phyloP scores from a whole-genome alignment of 129 eudicot genomes.

The Saussurea involucrata region DNA sequence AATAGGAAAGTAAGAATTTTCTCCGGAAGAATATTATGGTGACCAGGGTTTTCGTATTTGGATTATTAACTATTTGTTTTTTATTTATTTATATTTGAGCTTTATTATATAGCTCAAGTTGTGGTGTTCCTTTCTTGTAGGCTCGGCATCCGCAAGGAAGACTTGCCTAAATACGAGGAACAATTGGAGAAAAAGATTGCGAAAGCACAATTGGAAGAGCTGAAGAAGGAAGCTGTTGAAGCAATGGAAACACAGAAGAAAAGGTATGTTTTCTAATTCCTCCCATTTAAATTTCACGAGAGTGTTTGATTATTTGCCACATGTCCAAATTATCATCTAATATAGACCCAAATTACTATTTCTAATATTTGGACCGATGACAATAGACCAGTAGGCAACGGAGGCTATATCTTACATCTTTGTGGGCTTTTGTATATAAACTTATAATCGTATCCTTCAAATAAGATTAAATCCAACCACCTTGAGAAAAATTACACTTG shows the following conservation, averaged over 20 bases:
- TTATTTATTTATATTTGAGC: no score
- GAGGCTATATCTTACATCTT: no score
- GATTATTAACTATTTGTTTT: no score
- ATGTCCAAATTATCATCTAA: neutral
- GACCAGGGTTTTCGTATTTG: neutral
- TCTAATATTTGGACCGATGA: neutral
- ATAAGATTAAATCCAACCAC: neutral
- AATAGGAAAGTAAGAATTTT: neutral
- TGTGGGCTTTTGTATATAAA: no score
- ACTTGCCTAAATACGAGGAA: constrained; percentile 81
- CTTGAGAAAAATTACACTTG: neutral
- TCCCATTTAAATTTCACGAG: neutral
- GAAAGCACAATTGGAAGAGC: constrained; percentile 76
- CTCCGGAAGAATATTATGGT: neutral
- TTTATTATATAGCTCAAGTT: neutral
- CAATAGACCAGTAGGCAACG: neutral
- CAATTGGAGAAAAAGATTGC: constrained; percentile 78
- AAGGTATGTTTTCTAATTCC: constrained; percentile 34
- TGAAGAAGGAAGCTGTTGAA: constrained; percentile 70
- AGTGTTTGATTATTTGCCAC: neutral
- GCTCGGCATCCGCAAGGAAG: constrained; percentile 73
- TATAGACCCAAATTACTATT: neutral
- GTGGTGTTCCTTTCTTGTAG: constrained; percentile 24
- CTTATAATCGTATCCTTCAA: neutral
- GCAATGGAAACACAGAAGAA: constrained; percentile 74